Base-by-base conservation (phyloP, 192 early-diverging fungal species). In the Bifiguratus adelaidae region DNA sequence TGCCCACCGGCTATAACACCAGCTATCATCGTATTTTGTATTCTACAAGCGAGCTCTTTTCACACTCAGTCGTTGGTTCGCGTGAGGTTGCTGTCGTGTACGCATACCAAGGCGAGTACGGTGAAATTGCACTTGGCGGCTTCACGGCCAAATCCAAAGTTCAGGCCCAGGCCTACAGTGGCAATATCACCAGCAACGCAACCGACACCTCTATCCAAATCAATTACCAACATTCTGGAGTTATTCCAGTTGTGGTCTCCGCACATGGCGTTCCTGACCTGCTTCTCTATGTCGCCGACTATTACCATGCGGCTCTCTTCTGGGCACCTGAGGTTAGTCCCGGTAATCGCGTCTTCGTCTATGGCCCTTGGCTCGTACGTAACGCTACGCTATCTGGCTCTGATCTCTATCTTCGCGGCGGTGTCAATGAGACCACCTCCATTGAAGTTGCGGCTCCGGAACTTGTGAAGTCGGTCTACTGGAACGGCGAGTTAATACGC, bases 101-200 rank as follows among this genome's bases (percentile, higher is more conserved):
- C 21, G 44, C 44, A 30, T 45, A 45, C 7, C 28, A 45, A 45
- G 44, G 44, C 20, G 44, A 45, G 32, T 15, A 45, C 15, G 44
- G 44, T 29, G 44, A 45, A 45, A 19, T n/a, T n/a, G n/a, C n/a
- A n/a, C n/a, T n/a, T n/a, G n/a, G n/a, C n/a, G n/a, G n/a, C n/a
- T n/a, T n/a, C n/a, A n/a, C n/a, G n/a, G n/a, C n/a, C n/a, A n/a
- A n/a, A n/a, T n/a, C n/a, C n/a, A n/a, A n/a, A n/a, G n/a, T n/a
- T n/a, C n/a, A n/a, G n/a, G n/a, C n/a, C n/a, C n/a, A n/a, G n/a
- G n/a, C n/a, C n/a, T n/a, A n/a, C n/a, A n/a, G n/a, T n/a, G n/a
- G n/a, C n/a, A n/a, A n/a, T n/a, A n/a, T n/a, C n/a, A n/a, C n/a
- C n/a, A n/a, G n/a, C n/a, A n/a, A n/a, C n/a, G n/a, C n/a, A n/a